Percentiles rank a stretch among this genome's conserved stretches.
Evolutionary conservation across 306 rosid species (phyloP).

Genomic region (Amphicarpaea edgeworthii): DNA sequence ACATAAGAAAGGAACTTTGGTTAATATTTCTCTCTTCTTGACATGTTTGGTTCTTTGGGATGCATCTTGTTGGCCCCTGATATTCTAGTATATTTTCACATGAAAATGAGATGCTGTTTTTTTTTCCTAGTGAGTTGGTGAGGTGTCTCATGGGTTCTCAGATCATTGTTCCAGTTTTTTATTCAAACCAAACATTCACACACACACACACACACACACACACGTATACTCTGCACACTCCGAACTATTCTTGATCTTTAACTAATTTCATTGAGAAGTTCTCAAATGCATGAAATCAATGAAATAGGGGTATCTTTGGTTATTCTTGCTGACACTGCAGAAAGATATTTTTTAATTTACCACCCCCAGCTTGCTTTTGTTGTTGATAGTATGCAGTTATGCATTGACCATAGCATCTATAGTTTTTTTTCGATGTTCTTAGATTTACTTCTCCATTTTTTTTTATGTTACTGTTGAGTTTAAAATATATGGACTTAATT

Average conservation of each 20-base stretch:
- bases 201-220: background rate
- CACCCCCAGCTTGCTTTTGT: background rate
- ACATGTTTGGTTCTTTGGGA: slow-evolving; percentile 18
- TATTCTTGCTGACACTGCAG: slow-evolving; percentile 23
- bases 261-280: slow-evolving; percentile 13
- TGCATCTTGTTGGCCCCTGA: slow-evolving; percentile 17
- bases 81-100: background rate
- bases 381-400: background rate
- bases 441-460: slow-evolving; percentile 36
- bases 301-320: slow-evolving; percentile 26
- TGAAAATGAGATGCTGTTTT: slow-evolving; percentile 30
- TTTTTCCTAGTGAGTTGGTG: slow-evolving; percentile 1
- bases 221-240: background rate
- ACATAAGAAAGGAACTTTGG: background rate
- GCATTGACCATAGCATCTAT: slow-evolving; percentile 4
- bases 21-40: slow-evolving; percentile 4
- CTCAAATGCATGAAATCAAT: slow-evolving; percentile 7
- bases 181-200: background rate
- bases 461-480: background rate
- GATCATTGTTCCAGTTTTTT: slow-evolving; percentile 21
- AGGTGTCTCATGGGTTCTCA: background rate
- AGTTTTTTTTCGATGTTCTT: slow-evolving; percentile 31
- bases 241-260: slow-evolving; percentile 35
- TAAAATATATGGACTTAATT: slow-evolving; percentile 43
- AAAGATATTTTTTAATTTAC: background rate